Conservation (phyloP, 2,329 filamentous ascomycete species). For the Stachybotrys chlorohalonatus region DNA sequence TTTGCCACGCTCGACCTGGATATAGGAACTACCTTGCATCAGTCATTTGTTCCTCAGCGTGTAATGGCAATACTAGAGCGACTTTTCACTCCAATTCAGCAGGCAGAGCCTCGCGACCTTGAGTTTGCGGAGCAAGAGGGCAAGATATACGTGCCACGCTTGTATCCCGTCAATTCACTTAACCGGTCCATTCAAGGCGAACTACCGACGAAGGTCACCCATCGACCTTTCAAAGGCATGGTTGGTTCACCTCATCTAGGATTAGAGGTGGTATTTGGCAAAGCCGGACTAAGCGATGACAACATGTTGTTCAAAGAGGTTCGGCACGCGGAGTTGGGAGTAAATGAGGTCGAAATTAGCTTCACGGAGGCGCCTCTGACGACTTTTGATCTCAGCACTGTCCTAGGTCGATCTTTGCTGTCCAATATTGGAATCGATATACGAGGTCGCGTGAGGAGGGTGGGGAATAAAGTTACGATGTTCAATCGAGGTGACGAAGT, state of each 20-base stretch:
- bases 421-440: constrained; percentile 31
- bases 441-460: constrained; percentile 23
- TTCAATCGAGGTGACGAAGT: constrained; percentile 32
- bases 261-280: constrained; percentile 14
- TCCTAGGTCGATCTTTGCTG: constrained; percentile 20
- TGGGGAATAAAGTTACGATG: constrained; percentile 20
- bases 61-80: constrained; percentile 16
- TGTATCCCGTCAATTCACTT: constrained; percentile 27
- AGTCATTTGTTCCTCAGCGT: constrained; percentile 4
- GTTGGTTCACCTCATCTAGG: neutral
- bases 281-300: constrained; percentile 15
- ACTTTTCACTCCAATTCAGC: constrained; percentile 9
- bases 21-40: constrained; percentile 8
- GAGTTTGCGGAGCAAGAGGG: constrained; percentile 33
- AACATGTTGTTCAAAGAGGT: constrained; percentile 14
- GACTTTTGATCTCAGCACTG: constrained; percentile 25
- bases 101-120: constrained; percentile 19
- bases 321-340: constrained; percentile 9
- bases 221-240: constrained; percentile 11
- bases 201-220: neutral
- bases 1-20: constrained; percentile 35
- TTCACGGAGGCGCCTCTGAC: constrained; percentile 26
- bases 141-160: constrained; percentile 33
- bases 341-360: constrained; percentile 29
- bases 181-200: constrained; percentile 35